Evolutionary conservation across 352 stramenopile species (phyloP).

Genomic region (Phytophthora pini): DNA sequence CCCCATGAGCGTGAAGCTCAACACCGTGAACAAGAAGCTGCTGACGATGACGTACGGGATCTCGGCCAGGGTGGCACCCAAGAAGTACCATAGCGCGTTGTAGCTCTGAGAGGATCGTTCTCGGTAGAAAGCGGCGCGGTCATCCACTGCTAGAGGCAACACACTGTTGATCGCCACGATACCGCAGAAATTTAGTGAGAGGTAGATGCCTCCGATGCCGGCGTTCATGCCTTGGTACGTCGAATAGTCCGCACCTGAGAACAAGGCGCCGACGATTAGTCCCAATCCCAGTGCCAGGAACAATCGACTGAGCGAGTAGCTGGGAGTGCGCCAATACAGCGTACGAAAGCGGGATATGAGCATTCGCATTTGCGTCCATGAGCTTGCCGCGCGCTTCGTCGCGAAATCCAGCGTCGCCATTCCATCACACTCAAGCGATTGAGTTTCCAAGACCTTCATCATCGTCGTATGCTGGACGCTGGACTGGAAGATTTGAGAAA

Average conservation of each 20-base stretch:
- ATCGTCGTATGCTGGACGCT: constrained; percentile 31
- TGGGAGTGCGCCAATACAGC: constrained; percentile 83
- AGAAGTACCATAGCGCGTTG: constrained; percentile 58
- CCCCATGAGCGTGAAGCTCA: constrained; percentile 49
- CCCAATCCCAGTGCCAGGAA: constrained; percentile 17
- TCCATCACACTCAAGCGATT: neutral
- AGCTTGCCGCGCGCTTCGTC: constrained; percentile 28
- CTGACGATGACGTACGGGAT: constrained; percentile 47
- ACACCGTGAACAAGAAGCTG: constrained; percentile 38
- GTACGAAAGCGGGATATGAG: constrained; percentile 54
- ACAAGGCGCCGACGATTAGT: constrained; percentile 26
- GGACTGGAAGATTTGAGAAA: constrained; percentile 33
- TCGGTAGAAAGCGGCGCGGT: constrained; percentile 74
- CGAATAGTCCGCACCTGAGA: constrained; percentile 26
- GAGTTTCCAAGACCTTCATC: constrained; percentile 29
- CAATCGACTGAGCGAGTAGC: constrained; percentile 81
- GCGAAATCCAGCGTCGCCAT: constrained; percentile 27
- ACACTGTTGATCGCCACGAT: constrained; percentile 61
- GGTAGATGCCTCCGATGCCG: constrained; percentile 74
- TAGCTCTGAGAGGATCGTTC: constrained; percentile 84
- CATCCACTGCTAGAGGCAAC: constrained; percentile 83
- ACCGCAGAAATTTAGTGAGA: constrained; percentile 67
- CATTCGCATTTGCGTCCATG: constrained; percentile 35
- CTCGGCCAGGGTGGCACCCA: constrained; percentile 79
- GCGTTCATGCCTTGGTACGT: constrained; percentile 43